These are phyloP conservation scores for Candida sonorensis DNA, from an alignment of 805 yeast species.

Conservation along the genomic window DNA sequence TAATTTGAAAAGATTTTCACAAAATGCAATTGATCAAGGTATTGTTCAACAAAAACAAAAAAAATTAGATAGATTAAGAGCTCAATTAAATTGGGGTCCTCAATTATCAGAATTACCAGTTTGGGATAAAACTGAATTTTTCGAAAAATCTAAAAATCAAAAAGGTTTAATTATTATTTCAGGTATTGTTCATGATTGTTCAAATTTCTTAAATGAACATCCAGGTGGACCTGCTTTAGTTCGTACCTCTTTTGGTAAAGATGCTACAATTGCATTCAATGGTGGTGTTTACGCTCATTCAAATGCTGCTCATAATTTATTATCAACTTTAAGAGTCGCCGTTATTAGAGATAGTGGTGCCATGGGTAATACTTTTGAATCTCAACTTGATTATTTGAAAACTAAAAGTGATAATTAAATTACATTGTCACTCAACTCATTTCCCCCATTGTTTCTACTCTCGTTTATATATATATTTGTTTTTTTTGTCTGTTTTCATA, in stretches of 20 bases:
- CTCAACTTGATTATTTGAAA: slow-evolving; percentile 32
- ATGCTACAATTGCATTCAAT: slow-evolving; percentile 77
- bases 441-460: neutral
- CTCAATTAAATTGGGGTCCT: slow-evolving; percentile 69
- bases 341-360: slow-evolving; percentile 65
- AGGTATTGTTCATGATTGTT: slow-evolving; percentile 75
- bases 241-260: slow-evolving; percentile 68
- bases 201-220: slow-evolving; percentile 62
- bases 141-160: slow-evolving; percentile 39
- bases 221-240: slow-evolving; percentile 80
- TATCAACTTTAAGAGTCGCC: slow-evolving; percentile 80
- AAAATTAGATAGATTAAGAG: slow-evolving; percentile 59
- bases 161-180: slow-evolving; percentile 62
- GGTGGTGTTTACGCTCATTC: slow-evolving; percentile 85
- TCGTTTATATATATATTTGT: neutral
- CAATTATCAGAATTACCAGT: slow-evolving; percentile 60
- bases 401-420: slow-evolving; percentile 6
- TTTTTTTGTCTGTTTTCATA: neutral
- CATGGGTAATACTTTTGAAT: slow-evolving; percentile 43
- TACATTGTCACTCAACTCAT: too few relatives aligned
- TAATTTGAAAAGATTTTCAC: slow-evolving; percentile 70
- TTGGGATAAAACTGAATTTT: slow-evolving; percentile 62
- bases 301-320: slow-evolving; percentile 77
- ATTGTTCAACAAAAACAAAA: slow-evolving; percentile 77
- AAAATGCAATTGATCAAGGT: slow-evolving; percentile 78